phyloP scores from a whole-genome alignment of 2,329 filamentous ascomycete species.

The Exophiala sp. region DNA sequence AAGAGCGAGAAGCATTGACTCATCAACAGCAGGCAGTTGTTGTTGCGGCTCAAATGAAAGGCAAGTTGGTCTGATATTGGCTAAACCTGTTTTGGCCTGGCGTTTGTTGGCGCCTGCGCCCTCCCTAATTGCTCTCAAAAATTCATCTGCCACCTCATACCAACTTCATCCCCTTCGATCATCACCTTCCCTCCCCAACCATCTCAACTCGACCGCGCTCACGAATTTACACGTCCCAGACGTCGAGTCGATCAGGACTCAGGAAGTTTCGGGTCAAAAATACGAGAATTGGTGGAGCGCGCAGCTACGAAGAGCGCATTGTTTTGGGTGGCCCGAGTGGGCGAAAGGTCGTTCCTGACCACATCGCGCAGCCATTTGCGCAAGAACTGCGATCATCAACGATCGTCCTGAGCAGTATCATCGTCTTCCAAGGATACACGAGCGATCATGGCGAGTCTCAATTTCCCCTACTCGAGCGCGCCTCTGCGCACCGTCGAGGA shows the following conservation, averaged over 20 bases:
- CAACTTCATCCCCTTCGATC: slow-evolving; percentile 18
- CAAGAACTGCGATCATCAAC: slow-evolving; percentile 23
- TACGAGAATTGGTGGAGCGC: slow-evolving; percentile 21
- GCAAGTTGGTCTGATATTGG: background rate
- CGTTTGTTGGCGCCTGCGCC: slow-evolving; percentile 11
- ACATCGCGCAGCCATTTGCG: slow-evolving; percentile 21
- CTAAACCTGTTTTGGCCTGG: slow-evolving; percentile 7
- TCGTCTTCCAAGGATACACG: slow-evolving; percentile 30
- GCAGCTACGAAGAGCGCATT: slow-evolving; percentile 23
- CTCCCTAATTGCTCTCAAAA: slow-evolving; percentile 9
- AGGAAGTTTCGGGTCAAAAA: slow-evolving; percentile 22
- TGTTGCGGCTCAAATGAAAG: background rate
- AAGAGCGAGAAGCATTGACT: background rate
- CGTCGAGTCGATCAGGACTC: slow-evolving; percentile 22
- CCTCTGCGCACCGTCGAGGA: slow-evolving; percentile 97
- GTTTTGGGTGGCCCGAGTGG: slow-evolving; percentile 28
- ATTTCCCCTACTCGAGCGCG: slow-evolving; percentile 87
- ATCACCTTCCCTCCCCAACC: slow-evolving; percentile 17
- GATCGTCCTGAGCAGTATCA: slow-evolving; percentile 16
- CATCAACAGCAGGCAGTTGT: background rate
- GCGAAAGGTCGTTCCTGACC: slow-evolving; percentile 27
- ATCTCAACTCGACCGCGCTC: slow-evolving; percentile 25
- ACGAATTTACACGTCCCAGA: slow-evolving; percentile 12
- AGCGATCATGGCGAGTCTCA: slow-evolving; percentile 82
- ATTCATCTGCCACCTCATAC: slow-evolving; percentile 10